Conservation (phyloP, 306 rosid species). For the Dryas drummondii region DNA sequence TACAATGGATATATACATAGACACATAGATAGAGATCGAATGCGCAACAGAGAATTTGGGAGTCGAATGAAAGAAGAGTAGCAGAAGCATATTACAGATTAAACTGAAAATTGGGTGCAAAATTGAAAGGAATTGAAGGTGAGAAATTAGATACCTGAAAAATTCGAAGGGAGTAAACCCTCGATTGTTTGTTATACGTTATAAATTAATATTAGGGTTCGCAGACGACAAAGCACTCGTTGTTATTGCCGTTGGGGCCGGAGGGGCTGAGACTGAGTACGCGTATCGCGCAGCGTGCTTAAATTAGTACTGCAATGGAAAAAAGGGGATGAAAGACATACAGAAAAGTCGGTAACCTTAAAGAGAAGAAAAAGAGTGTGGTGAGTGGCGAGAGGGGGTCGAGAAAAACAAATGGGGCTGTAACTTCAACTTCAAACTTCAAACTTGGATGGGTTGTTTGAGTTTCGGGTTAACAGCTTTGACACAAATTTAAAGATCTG, state of each 20-base stretch:
- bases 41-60: neutral
- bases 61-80: neutral
- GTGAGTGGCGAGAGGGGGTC: neutral
- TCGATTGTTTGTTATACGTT: neutral
- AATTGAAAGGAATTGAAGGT: constrained; percentile 3
- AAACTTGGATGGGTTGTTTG: too few species aligned
- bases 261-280: neutral
- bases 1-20: too few species aligned
- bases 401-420: too few species aligned
- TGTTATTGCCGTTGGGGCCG: constrained; percentile 27
- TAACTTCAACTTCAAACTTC: too few species aligned
- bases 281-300: neutral
- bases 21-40: neutral
- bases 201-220: constrained; percentile 43
- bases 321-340: too few species aligned
- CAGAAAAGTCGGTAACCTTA: too few species aligned
- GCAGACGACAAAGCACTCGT: neutral
- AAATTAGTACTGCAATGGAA: too few species aligned
- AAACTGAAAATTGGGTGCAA: neutral
- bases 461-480: too few species aligned
- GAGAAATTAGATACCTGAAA: constrained; percentile 32
- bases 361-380: neutral
- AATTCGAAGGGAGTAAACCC: neutral
- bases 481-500: too few species aligned
- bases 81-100: neutral